These are phyloP conservation scores for Phytophthora ramorum DNA, from an alignment of 352 stramenopile species.

Conservation along the genomic window DNA sequence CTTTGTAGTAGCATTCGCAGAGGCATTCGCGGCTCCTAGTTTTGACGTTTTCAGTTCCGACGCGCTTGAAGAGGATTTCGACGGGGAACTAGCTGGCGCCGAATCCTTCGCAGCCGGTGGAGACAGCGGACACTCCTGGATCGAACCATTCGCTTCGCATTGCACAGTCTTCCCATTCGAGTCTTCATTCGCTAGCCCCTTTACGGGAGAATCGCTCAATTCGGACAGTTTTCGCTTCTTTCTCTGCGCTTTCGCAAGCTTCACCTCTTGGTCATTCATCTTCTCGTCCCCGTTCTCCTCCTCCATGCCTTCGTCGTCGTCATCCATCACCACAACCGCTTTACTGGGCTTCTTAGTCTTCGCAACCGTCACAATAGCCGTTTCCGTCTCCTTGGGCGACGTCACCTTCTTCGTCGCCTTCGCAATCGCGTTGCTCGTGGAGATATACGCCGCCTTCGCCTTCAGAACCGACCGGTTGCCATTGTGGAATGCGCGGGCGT, in stretches of 20 bases:
- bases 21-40: background rate
- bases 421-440: constrained; percentile 40
- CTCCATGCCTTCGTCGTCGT: constrained; percentile 45
- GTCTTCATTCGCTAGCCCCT: constrained; percentile 17
- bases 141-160: background rate
- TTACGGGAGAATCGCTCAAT: constrained; percentile 24
- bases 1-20: background rate
- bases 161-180: constrained; percentile 11
- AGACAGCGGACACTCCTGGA: background rate
- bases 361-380: constrained; percentile 13
- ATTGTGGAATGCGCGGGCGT: constrained; percentile 77
- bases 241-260: constrained; percentile 1
- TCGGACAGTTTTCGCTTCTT: constrained; percentile 58
- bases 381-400: constrained; percentile 34
- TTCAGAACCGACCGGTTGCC: constrained; percentile 58
- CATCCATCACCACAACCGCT: constrained; percentile 35
- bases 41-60: constrained; percentile 7
- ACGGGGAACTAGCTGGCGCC: background rate
- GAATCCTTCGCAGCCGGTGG: constrained; percentile 4
- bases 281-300: constrained; percentile 24
- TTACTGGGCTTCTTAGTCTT: constrained; percentile 45
- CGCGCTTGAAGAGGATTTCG: background rate
- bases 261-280: constrained; percentile 18
- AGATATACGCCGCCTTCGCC: constrained; percentile 50
- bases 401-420: constrained; percentile 31